A percentile compares a stretch with the other conserved stretches of the same genome.
These are phyloP conservation scores for Metarhizium guizhouense DNA, from an alignment of 2,329 filamentous ascomycete genomes.

Conservation along the genomic window DNA sequence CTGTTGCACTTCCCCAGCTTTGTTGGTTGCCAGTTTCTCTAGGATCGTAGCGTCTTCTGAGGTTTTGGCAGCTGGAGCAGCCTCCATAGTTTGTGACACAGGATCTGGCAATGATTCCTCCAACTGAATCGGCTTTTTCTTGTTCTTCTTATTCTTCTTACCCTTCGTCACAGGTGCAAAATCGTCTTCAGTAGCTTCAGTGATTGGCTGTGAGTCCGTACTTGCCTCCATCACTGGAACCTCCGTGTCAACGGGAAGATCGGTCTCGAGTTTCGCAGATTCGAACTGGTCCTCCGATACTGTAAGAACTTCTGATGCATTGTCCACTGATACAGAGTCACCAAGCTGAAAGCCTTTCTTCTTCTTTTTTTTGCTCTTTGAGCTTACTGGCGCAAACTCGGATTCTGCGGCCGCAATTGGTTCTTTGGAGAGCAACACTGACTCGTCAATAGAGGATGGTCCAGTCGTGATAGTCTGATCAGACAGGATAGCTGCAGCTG, in stretches of 20 bases:
- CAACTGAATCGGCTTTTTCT: conserved; percentile 11
- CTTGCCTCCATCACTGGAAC: background rate
- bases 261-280: background rate
- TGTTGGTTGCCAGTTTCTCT: background rate
- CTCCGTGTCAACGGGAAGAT: background rate
- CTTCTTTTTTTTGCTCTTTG: conserved; percentile 9
- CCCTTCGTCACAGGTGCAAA: background rate
- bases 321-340: background rate
- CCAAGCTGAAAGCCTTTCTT: conserved; percentile 3
- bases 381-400: background rate
- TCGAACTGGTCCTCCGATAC: background rate
- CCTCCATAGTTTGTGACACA: background rate
- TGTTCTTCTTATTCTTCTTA: conserved; percentile 8
- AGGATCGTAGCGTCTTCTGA: background rate
- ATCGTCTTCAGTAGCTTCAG: background rate
- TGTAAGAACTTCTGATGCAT: background rate
- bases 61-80: background rate
- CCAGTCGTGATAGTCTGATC: too few species aligned
- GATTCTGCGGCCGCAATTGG: background rate
- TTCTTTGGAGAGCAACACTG: background rate
- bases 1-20: background rate
- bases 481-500: too few species aligned
- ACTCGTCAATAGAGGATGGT: background rate
- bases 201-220: background rate
- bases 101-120: conserved; percentile 8